phyloP scores from a whole-genome alignment of 371 early-diverging fungal species.

The Smittium mucronatum region DNA sequence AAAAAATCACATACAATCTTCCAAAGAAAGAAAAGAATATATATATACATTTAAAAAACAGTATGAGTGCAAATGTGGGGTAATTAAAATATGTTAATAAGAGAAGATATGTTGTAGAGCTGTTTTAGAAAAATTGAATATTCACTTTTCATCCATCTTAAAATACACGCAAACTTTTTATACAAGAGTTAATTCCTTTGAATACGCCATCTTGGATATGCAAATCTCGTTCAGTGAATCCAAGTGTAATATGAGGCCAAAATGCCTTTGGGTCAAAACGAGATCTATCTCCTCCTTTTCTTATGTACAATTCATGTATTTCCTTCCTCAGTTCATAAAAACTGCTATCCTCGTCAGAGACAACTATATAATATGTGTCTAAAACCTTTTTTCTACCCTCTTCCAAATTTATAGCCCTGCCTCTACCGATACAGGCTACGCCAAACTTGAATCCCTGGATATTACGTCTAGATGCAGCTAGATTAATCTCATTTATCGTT shows the following conservation, averaged over 20 bases:
- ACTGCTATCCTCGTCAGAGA: conserved; percentile 20
- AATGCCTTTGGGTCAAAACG: conserved; percentile 38
- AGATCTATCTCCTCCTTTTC: conserved; percentile 30
- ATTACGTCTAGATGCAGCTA: conserved; percentile 34
- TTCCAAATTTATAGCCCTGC: conserved; percentile 23
- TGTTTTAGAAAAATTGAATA: no score
- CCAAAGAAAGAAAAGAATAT: not conserved
- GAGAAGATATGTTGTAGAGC: not conserved
- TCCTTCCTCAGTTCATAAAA: conserved; percentile 19
- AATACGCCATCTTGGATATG: conserved; percentile 54
- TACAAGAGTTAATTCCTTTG: conserved; percentile 59
- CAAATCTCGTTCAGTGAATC: conserved; percentile 47
- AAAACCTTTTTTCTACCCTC: conserved; percentile 13
- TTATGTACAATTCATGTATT: conserved; percentile 13
- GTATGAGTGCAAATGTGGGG: not conserved
- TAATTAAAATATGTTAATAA: not conserved
- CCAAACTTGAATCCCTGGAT: conserved; percentile 45
- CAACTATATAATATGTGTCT: conserved; percentile 25
- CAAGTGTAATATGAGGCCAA: conserved; percentile 62
- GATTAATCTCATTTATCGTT: conserved; percentile 57
- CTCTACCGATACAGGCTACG: conserved; percentile 52
- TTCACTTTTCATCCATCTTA: not conserved
- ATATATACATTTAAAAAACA: not conserved
- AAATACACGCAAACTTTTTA: conserved; percentile 18
- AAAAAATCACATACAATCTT: no score